Conservation (phyloP, 305 asterid species). For the Rubia peregrina region DNA sequence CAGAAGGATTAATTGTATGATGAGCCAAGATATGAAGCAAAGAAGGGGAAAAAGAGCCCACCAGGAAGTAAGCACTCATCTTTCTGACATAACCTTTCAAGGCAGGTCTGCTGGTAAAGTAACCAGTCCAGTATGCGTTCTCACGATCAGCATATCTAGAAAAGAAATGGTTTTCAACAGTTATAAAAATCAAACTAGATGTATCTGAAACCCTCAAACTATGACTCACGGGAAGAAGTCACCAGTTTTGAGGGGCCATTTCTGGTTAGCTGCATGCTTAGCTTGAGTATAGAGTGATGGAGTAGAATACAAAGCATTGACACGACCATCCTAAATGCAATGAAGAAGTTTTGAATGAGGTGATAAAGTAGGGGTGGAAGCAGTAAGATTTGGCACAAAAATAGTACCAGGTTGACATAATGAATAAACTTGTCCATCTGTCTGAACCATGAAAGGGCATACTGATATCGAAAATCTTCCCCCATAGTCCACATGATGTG, state of each 20-base stretch:
- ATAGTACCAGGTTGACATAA: slow-evolving; percentile 65
- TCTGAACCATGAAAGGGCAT: slow-evolving; percentile 79
- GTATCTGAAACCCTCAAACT: not conserved
- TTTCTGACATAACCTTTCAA: slow-evolving; percentile 68
- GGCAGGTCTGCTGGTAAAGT: slow-evolving; percentile 81
- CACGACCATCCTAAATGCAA: slow-evolving; percentile 73
- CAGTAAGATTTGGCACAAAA: not conserved
- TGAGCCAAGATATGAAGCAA: not conserved
- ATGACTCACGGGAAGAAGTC: slow-evolving; percentile 84
- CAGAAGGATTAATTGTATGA: not conserved
- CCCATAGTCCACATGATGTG: slow-evolving; percentile 95
- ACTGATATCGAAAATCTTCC: slow-evolving; percentile 77
- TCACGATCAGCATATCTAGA: slow-evolving; percentile 70
- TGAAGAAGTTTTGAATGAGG: slow-evolving; percentile 1
- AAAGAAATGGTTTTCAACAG: not conserved
- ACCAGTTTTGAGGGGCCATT: slow-evolving; percentile 83
- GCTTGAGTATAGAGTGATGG: slow-evolving; percentile 82
- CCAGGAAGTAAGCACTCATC: slow-evolving; percentile 72
- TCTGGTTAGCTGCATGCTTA: slow-evolving; percentile 54
- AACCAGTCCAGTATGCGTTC: slow-evolving; percentile 92
- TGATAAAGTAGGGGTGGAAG: not conserved
- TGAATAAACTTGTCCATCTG: slow-evolving; percentile 92
- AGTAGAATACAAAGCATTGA: slow-evolving; percentile 76
- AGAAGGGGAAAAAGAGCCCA: slow-evolving; percentile 15
- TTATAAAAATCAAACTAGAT: not conserved